Percentiles rank a stretch among this genome's conserved stretches.
Conservation (phyloP, 2,329 filamentous ascomycete species). For the Neonectria punicea region DNA sequence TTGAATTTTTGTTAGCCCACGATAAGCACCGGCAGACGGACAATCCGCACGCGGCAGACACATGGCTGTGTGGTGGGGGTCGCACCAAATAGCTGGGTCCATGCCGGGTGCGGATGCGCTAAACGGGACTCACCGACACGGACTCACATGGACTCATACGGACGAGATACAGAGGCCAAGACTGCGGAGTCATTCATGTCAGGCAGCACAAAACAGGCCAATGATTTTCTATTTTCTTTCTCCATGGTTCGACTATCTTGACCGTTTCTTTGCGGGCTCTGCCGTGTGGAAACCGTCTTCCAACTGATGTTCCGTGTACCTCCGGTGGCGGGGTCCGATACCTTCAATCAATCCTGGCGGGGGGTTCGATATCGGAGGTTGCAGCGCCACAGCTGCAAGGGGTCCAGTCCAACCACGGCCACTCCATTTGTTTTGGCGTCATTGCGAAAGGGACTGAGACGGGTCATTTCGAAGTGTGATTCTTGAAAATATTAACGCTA, state of each 20-base stretch:
- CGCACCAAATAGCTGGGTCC: constrained; percentile 21
- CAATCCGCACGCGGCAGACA: constrained; percentile 36
- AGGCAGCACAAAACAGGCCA: no score
- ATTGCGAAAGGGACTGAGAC: constrained; percentile 17
- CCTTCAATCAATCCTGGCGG: constrained; percentile 10
- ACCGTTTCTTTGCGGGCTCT: not conserved
- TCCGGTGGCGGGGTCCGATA: constrained; percentile 18
- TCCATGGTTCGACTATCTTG: not conserved
- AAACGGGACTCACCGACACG: constrained; percentile 29
- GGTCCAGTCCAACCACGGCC: constrained; percentile 35
- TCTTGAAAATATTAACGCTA: not conserved
- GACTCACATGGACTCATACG: not conserved
- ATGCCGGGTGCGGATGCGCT: constrained; percentile 30
- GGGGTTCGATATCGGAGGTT: constrained; percentile 40
- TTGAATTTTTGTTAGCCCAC: constrained; percentile 38
- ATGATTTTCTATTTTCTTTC: no score
- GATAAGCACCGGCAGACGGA: constrained; percentile 23
- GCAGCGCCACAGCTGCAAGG: constrained; percentile 23
- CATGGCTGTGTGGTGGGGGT: constrained; percentile 11
- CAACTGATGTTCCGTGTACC: not conserved
- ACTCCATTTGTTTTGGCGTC: constrained; percentile 27
- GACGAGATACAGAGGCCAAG: not conserved
- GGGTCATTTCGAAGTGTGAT: not conserved
- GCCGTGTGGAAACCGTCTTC: not conserved
- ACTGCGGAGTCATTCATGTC: no score